These are phyloP conservation scores for Takakia lepidozioides DNA, from an alignment of 225 moss, liverwort and hornwort species.

Conservation along the genomic window DNA sequence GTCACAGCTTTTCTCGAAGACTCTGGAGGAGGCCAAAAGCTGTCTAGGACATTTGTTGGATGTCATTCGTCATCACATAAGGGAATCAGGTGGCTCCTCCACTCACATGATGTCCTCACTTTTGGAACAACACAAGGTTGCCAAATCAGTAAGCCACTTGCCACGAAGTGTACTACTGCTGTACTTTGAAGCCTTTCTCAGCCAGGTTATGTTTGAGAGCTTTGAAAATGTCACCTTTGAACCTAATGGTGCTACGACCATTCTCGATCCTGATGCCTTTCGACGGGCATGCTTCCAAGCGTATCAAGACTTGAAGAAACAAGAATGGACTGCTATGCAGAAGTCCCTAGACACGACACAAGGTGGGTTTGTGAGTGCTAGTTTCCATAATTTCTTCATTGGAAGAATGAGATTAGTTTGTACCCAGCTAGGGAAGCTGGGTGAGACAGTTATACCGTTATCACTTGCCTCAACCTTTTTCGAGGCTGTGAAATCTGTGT, in stretches of 20 bases:
- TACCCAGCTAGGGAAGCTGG: slow-evolving; percentile 30
- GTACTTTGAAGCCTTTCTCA: slow-evolving; percentile 40
- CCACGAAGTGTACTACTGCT: slow-evolving; percentile 41
- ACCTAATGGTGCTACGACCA: slow-evolving; percentile 20
- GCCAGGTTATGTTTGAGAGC: slow-evolving; percentile 35
- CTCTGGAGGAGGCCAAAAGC: slow-evolving; percentile 26
- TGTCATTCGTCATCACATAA: slow-evolving; percentile 29
- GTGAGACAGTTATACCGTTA: slow-evolving; percentile 21
- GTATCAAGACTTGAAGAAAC: slow-evolving; percentile 22
- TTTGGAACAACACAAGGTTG: slow-evolving; percentile 28
- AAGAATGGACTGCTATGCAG: slow-evolving; percentile 32
- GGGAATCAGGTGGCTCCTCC: slow-evolving; percentile 32
- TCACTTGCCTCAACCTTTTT: slow-evolving; percentile 33
- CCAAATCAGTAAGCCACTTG: slow-evolving; percentile 24
- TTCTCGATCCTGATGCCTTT: slow-evolving; percentile 26
- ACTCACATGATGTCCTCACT: slow-evolving; percentile 31
- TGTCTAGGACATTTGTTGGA: slow-evolving; percentile 24
- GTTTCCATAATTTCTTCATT: slow-evolving; percentile 40
- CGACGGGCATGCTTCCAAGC: slow-evolving; percentile 17
- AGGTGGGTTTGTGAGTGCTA: slow-evolving; percentile 32
- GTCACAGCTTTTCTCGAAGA: slow-evolving; percentile 19
- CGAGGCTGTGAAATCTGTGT: slow-evolving; percentile 40
- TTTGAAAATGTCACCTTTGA: slow-evolving; percentile 46
- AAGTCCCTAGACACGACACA: slow-evolving; percentile 27
- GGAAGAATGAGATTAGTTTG: slow-evolving; percentile 42